phyloP scores from a whole-genome alignment of 306 rosid species.

The Biancaea sappan region DNA sequence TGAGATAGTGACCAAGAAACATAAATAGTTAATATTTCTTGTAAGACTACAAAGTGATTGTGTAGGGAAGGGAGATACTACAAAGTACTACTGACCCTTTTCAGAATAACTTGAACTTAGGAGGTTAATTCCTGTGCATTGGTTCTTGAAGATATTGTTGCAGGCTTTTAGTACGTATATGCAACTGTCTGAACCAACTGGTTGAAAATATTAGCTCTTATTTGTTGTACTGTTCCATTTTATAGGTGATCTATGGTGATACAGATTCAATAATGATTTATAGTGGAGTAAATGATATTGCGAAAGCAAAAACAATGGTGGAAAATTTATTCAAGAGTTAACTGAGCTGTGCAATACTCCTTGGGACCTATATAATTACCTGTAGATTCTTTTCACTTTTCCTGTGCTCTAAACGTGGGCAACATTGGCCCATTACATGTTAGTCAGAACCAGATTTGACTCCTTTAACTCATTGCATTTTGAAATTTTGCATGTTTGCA shows the following conservation, averaged over 20 bases:
- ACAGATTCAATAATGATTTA: conserved; percentile 98
- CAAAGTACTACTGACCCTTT: conserved; percentile 97
- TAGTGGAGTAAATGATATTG: conserved; percentile 89
- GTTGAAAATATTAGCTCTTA: conserved; percentile 32
- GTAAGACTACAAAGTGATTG: too few species aligned
- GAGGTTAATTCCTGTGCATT: conserved; percentile 58
- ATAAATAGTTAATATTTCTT: conserved; percentile 10
- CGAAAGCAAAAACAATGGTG: conserved; percentile 72
- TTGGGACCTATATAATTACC: conserved; percentile 29
- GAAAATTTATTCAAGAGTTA: conserved; percentile 84
- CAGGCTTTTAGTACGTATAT: conserved; percentile 11
- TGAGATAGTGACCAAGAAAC: background rate
- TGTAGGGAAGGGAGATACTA: conserved; percentile 94
- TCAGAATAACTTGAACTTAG: conserved; percentile 83
- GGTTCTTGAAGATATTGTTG: conserved; percentile 32
- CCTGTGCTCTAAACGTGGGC: conserved; percentile 23
- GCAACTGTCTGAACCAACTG: conserved; percentile 25
- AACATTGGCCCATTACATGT: background rate
- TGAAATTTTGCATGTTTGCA: conserved; percentile 22
- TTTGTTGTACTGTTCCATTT: conserved; percentile 33
- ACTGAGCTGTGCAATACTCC: conserved; percentile 25
- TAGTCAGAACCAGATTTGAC: conserved; percentile 11
- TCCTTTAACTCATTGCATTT: conserved; percentile 22
- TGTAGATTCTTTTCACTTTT: conserved; percentile 11
- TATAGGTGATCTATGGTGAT: conserved; percentile 93